phyloP scores from a whole-genome alignment of 2,329 filamentous ascomycete species.

The Stemphylium beticola region DNA sequence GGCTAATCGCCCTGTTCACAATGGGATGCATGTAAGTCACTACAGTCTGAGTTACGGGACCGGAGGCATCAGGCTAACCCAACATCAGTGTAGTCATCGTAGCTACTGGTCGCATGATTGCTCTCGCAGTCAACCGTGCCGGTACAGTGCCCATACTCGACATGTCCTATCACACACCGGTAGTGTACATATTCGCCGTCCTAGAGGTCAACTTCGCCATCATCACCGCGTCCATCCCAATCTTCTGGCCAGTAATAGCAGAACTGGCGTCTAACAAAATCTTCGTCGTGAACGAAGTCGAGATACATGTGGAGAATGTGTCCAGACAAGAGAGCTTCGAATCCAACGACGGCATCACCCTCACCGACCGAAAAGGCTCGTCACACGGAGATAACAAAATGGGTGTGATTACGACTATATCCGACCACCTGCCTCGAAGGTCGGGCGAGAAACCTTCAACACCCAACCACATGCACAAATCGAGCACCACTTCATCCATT shows the following conservation, averaged over 20 bases:
- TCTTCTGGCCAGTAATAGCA: slow-evolving; percentile 48
- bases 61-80: background rate
- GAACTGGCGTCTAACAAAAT: slow-evolving; percentile 43
- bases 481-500: slow-evolving; percentile 16
- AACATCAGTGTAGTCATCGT: slow-evolving; percentile 33
- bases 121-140: slow-evolving; percentile 35
- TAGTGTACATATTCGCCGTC: slow-evolving; percentile 43
- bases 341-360: slow-evolving; percentile 21
- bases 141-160: slow-evolving; percentile 43
- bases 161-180: slow-evolving; percentile 37
- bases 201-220: slow-evolving; percentile 50
- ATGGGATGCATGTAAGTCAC: slow-evolving; percentile 46
- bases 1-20: slow-evolving; percentile 39
- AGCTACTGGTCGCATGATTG: slow-evolving; percentile 38
- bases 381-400: slow-evolving; percentile 15
- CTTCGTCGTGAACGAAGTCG: slow-evolving; percentile 49
- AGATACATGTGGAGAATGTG: slow-evolving; percentile 39
- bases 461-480: slow-evolving; percentile 10
- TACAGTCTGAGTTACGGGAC: slow-evolving; percentile 18
- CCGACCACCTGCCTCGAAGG: slow-evolving; percentile 11
- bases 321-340: slow-evolving; percentile 22
- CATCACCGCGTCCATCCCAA: slow-evolving; percentile 45
- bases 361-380: slow-evolving; percentile 21
- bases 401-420: slow-evolving; percentile 19
- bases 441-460: background rate